These are phyloP conservation scores for Cicer pinnatifidum DNA, from an alignment of 306 rosid species.

Conservation along the genomic window DNA sequence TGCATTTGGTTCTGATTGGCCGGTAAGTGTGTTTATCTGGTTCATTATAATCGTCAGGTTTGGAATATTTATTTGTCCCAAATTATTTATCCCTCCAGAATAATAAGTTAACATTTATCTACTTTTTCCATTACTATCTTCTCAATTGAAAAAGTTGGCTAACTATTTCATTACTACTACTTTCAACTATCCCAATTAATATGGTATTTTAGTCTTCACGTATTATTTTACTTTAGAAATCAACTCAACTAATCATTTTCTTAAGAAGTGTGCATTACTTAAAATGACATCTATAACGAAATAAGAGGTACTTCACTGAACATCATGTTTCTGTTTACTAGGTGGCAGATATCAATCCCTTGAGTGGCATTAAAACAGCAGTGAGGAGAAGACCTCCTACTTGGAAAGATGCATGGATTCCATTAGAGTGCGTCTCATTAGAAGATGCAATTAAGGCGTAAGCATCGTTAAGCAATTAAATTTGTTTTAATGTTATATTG, in stretches of 20 bases:
- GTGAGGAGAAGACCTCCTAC: conserved; percentile 64
- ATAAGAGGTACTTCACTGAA: background rate
- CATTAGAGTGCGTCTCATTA: conserved; percentile 67
- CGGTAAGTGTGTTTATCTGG: conserved; percentile 54
- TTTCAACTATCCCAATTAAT: no score
- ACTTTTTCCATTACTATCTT: no score
- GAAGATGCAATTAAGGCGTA: conserved; percentile 79
- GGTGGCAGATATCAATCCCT: conserved; percentile 74
- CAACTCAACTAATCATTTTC: no score
- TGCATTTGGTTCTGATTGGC: conserved; percentile 91
- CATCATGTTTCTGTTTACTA: conserved; percentile 42
- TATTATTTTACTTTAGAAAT: no score
- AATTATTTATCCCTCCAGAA: background rate
- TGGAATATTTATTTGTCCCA: background rate
- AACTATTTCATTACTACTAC: no score
- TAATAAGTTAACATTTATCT: no score
- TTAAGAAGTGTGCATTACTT: no score
- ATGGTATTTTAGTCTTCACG: no score
- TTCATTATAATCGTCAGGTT: no score
- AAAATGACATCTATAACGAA: no score
- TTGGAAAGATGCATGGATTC: conserved; percentile 76
- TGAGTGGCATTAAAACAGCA: conserved; percentile 71
- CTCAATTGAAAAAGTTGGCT: no score
- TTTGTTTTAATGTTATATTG: conserved; percentile 8
- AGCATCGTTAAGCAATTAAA: conserved; percentile 28